Evolutionary conservation across 208 protist species (phyloP).

Genomic region (Leishmania major): DNA sequence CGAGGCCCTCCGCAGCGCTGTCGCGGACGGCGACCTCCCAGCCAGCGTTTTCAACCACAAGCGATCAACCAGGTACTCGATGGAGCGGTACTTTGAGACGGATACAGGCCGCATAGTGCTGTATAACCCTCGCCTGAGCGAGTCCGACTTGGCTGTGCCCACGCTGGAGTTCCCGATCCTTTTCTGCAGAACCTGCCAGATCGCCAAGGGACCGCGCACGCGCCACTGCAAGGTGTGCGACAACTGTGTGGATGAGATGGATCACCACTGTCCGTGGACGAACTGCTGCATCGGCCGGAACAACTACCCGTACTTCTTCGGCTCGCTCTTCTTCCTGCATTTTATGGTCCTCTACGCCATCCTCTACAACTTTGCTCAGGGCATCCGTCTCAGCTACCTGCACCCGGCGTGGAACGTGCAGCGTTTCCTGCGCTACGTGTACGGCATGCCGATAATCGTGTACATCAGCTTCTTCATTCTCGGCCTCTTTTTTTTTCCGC

Average conservation of each 20-base stretch:
- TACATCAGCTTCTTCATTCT: conserved; percentile 40
- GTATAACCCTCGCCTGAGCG: conserved; percentile 35
- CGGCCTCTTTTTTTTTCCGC: conserved; percentile 46
- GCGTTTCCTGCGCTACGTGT: conserved; percentile 20
- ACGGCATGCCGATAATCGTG: conserved; percentile 42
- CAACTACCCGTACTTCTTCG: conserved; percentile 69
- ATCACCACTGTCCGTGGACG: conserved; percentile 77
- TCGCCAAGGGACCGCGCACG: conserved; percentile 56
- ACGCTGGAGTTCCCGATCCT: conserved; percentile 46
- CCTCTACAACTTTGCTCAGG: conserved; percentile 34
- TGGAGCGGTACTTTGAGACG: conserved; percentile 46
- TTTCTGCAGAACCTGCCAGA: conserved; percentile 57
- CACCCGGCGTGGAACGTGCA: conserved; percentile 26
- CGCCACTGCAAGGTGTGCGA: conserved; percentile 67
- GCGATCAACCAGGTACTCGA: conserved; percentile 31
- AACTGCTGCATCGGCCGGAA: conserved; percentile 60
- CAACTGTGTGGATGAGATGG: conserved; percentile 61
- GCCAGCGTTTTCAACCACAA: conserved; percentile 34
- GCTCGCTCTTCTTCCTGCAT: conserved; percentile 40
- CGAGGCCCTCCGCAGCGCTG: conserved; percentile 20
- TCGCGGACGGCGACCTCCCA: conserved; percentile 26
- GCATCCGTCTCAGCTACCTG: conserved; percentile 28
- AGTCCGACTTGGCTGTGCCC: conserved; percentile 31
- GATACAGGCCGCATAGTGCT: conserved; percentile 34
- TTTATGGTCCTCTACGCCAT: conserved; percentile 42